Evolutionary conservation across 176 grass and related monocot genomes (phyloP), one percentile per base, ranked within the genome.

Genomic region (Raddia distichophylla): DNA sequence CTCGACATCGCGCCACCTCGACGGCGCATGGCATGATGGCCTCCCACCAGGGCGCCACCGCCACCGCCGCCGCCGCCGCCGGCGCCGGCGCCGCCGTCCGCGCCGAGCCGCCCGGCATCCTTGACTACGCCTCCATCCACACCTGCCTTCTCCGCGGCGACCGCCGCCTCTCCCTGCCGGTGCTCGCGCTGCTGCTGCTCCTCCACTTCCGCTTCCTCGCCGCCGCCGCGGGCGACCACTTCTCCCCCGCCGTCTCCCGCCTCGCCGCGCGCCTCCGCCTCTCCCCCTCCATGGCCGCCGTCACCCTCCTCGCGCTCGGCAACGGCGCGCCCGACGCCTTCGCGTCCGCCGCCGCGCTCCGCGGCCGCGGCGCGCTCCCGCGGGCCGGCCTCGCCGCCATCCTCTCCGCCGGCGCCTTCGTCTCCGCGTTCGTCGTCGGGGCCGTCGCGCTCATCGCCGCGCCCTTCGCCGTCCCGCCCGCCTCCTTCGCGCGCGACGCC

Each of bases 281-380:
- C 50, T 94, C 94, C 18, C 90, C 94, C 0, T 91, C 88, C 69
- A 94, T 94, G 92, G 90, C 95, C 69, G 95, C 92, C 67, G 95
- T 89, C 33, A 97, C 95, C n/a, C 95, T 97, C 58, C 95, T 97
- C 12, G 90, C 95, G 55, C 83, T 97, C 51, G 95, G 95, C 10
- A 97, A 94, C 76, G 95, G 95, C 62, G 88, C 95, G 3, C 95
- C 95, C 35, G 95, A 98, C 43, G 83, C 88, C 0, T 98, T 98
- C 69, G 86, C 95, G 27, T 94, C 90, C 61, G 90, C 88, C 55
- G 90, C 92, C 17, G 95, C 90, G 62, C 90, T 94, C 53, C 83
- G 80, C 0, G 57, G 79, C 0, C 55, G 60, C 2, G 61, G 22
- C 0, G 94, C 89, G 34, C 70, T 90, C 27, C 87, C 89, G 0